Conservation (phyloP, 2,329 filamentous ascomycete genomes). For the Hypocreales sp. region DNA sequence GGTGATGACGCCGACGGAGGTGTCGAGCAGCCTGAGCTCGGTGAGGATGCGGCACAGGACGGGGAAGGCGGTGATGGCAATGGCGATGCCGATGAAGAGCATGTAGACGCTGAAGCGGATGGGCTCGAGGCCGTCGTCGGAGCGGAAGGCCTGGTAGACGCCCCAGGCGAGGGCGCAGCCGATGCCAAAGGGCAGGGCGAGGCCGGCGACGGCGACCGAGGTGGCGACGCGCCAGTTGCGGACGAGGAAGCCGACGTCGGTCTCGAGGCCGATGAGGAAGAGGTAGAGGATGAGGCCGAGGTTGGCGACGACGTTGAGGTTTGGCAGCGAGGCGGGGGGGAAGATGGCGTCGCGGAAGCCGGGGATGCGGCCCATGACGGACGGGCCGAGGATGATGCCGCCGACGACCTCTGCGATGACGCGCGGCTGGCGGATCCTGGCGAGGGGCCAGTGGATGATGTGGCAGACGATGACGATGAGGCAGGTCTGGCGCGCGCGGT, state of each 20-base stretch:
- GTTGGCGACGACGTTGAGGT: conserved; percentile 65
- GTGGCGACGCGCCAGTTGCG: conserved; percentile 70
- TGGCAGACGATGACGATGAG: conserved; percentile 35
- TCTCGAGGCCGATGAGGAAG: conserved; percentile 78
- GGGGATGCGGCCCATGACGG: conserved; percentile 75
- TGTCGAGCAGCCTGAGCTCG: conserved; percentile 72
- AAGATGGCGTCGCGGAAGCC: conserved; percentile 67
- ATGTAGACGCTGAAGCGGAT: conserved; percentile 40
- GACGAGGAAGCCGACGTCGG: conserved; percentile 61
- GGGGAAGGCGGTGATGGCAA: conserved; percentile 79
- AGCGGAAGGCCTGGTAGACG: conserved; percentile 57
- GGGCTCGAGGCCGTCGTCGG: conserved; percentile 20
- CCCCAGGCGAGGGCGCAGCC: conserved; percentile 71
- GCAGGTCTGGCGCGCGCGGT: conserved; percentile 11
- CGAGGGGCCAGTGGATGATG: conserved; percentile 56
- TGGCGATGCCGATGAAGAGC: conserved; percentile 77
- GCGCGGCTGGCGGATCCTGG: conserved; percentile 61
- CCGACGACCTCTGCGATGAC: conserved; percentile 77
- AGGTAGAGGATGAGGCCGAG: conserved; percentile 72
- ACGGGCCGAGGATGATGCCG: conserved; percentile 74
- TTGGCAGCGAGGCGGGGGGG: conserved; percentile 56
- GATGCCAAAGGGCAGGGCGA: conserved; percentile 69
- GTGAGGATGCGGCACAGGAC: conserved; percentile 89
- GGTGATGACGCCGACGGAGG: conserved; percentile 74
- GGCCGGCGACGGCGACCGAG: conserved; percentile 63